These are phyloP conservation scores for Sphaerulina populicola DNA, from an alignment of 2,329 filamentous ascomycete genomes.

Conservation along the genomic window DNA sequence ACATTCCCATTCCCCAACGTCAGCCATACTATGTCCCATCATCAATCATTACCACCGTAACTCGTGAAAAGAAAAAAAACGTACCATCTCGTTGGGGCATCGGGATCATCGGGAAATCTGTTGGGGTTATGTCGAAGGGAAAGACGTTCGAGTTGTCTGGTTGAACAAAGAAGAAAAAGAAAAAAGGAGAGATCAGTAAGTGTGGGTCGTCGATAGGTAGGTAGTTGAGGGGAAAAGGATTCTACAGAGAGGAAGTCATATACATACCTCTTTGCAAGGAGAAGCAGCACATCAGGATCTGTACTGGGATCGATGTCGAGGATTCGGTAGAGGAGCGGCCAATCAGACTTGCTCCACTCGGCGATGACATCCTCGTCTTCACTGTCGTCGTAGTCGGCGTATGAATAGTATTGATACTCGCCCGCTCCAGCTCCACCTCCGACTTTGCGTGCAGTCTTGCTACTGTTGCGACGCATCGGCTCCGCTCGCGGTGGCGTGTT, in stretches of 20 bases:
- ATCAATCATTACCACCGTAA: background rate
- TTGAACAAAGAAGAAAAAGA: background rate
- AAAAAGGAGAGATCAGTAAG: slow-evolving; percentile 3
- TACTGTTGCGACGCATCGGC: slow-evolving; percentile 2
- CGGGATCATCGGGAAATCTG: slow-evolving; percentile 20
- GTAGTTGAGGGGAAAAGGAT: too few relatives aligned
- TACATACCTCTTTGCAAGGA: slow-evolving; percentile 14
- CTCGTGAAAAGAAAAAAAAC: background rate
- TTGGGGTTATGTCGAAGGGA: slow-evolving; percentile 20
- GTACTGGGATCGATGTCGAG: slow-evolving; percentile 22
- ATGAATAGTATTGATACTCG: slow-evolving; percentile 11
- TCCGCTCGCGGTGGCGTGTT: background rate
- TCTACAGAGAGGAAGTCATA: background rate
- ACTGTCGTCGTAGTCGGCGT: slow-evolving; percentile 10
- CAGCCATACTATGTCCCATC: background rate
- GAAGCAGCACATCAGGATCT: slow-evolving; percentile 12
- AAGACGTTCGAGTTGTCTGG: slow-evolving; percentile 15
- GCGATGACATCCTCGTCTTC: slow-evolving; percentile 10
- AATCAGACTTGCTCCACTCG: slow-evolving; percentile 13
- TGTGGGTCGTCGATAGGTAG: too few relatives aligned
- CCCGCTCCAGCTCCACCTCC: background rate
- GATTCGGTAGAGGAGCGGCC: slow-evolving; percentile 25
- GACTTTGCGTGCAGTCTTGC: background rate
- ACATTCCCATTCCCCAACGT: background rate
- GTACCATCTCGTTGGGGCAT: slow-evolving; percentile 21